Conservation (phyloP, 768 basidiomycete species). For the Lactifluus subvellereus region DNA sequence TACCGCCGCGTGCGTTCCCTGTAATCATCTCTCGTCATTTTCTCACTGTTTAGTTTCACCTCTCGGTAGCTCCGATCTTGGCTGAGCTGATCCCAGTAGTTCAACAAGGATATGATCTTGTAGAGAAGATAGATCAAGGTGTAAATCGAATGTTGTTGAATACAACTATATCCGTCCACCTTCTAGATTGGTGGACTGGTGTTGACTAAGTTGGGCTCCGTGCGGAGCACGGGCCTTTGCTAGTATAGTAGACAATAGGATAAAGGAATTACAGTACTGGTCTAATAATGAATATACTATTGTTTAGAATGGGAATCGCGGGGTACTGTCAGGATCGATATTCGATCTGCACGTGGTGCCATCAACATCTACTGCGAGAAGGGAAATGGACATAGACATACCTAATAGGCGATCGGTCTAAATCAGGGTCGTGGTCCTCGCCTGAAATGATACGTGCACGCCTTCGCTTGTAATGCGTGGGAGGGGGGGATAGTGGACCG, state of each 20-base stretch:
- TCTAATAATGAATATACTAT: not conserved
- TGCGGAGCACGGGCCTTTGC: not conserved
- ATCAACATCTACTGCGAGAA: slow-evolving; percentile 1
- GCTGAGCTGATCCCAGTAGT: too few species aligned
- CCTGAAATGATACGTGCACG: slow-evolving; percentile 14
- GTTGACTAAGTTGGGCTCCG: not conserved
- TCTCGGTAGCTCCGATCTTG: not conserved
- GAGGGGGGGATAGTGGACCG: slow-evolving; percentile 10
- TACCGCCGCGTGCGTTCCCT: too few species aligned
- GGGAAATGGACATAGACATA: not conserved
- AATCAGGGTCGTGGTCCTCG: slow-evolving; percentile 8
- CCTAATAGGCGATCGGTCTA: slow-evolving; percentile 9
- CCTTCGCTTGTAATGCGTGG: slow-evolving; percentile 17
- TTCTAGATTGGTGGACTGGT: not conserved
- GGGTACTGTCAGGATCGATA: not conserved
- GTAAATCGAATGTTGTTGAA: not conserved
- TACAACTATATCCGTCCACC: not conserved
- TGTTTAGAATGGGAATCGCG: slow-evolving; percentile 17
- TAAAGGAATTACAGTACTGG: slow-evolving; percentile 3
- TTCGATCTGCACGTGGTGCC: not conserved
- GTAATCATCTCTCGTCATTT: too few species aligned
- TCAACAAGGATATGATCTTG: not conserved
- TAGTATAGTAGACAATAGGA: not conserved
- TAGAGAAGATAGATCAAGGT: not conserved
- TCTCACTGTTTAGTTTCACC: too few species aligned